Conservation (phyloP, 2,329 filamentous ascomycete genomes). For the Tolypocladium ophioglossoides region DNA sequence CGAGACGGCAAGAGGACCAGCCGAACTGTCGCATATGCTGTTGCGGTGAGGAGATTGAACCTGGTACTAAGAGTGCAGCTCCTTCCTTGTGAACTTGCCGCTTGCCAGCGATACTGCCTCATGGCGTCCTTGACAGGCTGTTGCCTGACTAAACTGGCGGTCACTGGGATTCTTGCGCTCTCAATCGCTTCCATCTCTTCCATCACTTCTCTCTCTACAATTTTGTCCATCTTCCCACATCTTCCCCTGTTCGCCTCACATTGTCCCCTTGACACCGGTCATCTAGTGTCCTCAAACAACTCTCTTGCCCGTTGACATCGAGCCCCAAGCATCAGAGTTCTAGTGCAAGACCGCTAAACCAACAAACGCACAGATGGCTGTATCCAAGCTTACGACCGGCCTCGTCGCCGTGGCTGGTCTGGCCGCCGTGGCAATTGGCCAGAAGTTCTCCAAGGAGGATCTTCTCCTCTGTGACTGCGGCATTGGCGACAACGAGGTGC, state of each 20-base stretch:
- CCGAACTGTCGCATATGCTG: background rate
- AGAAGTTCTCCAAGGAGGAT: conserved; percentile 21
- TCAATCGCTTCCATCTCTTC: background rate
- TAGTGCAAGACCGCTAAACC: background rate
- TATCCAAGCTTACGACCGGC: conserved; percentile 10
- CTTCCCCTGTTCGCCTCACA: background rate
- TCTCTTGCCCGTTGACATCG: background rate
- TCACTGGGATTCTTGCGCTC: background rate
- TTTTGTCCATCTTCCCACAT: background rate
- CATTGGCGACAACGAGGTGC: conserved; percentile 28
- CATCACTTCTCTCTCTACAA: background rate
- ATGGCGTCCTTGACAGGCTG: background rate
- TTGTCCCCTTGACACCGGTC: background rate
- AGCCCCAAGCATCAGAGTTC: background rate
- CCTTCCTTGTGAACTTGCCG: background rate
- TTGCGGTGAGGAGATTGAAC: background rate
- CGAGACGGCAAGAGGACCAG: background rate
- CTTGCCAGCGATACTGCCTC: background rate
- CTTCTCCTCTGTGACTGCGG: conserved; percentile 31
- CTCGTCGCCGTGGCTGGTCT: conserved; percentile 13
- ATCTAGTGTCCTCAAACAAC: background rate
- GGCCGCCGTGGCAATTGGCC: conserved; percentile 8
- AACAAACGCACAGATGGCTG: conserved; percentile 11
- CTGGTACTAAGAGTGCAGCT: background rate
- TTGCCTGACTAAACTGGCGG: background rate